These are phyloP conservation scores for Aspergillus sergii DNA, from an alignment of 2,329 filamentous ascomycete species.

Conservation along the genomic window DNA sequence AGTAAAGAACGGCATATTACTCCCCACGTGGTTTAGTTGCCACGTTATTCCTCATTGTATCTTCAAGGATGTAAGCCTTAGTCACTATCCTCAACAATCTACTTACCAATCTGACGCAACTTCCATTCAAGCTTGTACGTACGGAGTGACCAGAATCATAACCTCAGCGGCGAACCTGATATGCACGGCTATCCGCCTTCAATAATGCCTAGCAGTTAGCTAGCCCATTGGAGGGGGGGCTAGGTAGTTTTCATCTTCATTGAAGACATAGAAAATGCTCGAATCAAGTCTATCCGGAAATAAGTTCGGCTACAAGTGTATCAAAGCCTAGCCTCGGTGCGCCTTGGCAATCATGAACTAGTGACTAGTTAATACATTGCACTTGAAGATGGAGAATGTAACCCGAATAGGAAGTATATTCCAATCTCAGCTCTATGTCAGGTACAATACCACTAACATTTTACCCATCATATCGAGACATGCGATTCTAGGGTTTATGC, in stretches of 20 bases:
- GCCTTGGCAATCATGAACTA: not conserved
- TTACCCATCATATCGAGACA: not conserved
- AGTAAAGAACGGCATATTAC: not conserved
- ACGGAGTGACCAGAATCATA: not conserved
- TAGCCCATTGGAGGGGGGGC: too few relatives aligned
- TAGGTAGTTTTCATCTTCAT: too few relatives aligned
- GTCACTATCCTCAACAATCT: not conserved
- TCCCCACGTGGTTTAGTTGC: not conserved
- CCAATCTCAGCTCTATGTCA: not conserved
- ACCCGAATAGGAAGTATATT: not conserved
- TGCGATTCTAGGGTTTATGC: not conserved
- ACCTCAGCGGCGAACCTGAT: too few relatives aligned
- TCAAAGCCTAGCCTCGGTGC: too few relatives aligned
- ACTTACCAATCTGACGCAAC: not conserved
- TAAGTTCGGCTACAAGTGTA: too few relatives aligned
- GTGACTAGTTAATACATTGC: not conserved
- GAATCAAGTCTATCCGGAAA: too few relatives aligned
- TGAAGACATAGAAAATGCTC: too few relatives aligned
- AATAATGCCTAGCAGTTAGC: too few relatives aligned
- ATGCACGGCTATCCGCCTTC: too few relatives aligned
- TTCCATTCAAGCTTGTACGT: not conserved
- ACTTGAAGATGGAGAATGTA: not conserved
- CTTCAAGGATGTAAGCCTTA: not conserved
- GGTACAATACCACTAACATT: not conserved
- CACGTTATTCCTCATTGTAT: not conserved